Evolutionary conservation across 257 asterid species (phyloP), one percentile per base, ranked within the genome.

Genomic region (Nyctanthes arbortristis): DNA sequence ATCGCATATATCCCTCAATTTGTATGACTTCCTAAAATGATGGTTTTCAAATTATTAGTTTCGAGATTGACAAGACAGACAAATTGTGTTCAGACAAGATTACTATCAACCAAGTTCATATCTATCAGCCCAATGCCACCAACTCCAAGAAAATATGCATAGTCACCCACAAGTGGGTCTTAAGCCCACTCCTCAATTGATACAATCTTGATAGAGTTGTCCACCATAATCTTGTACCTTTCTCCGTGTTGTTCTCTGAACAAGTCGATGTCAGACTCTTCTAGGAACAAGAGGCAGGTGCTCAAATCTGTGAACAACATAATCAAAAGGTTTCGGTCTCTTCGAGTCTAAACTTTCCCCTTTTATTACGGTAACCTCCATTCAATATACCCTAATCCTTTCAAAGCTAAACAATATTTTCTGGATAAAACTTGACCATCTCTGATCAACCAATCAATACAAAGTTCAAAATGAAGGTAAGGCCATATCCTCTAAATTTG

Each of bases 401-500:
- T 43, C 35, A 58, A 61, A 66, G 73, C 59, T 47, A 7, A 82
- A 56, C 67, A 72, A 74, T 67, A 68, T 45, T 58, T 69, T 39
- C 37, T 39, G 66, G 78, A 71, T 39, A 77, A 43, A 43, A 24
- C 56, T 52, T 20, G 28, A 33, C 36, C 70, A 67, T 45, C 69
- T 61, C 58, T 55, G 32, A 56, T 71, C 73, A 77, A 60, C 65
- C 54, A n/a, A 40, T 76, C 77, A 65, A 63, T 35, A 71, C 75
- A 66, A 70, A 79, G 64, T 84, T 79, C 72, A 80, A 75, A 63
- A 91, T 89, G 96, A 87, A 86, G 85, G 97, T 89, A 68, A 81
- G 94, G 78, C 70, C 63, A 60, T n/a, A n/a, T 45, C n/a, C n/a
- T n/a, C n/a, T n/a, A n/a, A n/a, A n/a, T n/a, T n/a, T n/a, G 65